Conservation (phyloP, 768 basidiomycete genomes). For the Mycena filopes region DNA sequence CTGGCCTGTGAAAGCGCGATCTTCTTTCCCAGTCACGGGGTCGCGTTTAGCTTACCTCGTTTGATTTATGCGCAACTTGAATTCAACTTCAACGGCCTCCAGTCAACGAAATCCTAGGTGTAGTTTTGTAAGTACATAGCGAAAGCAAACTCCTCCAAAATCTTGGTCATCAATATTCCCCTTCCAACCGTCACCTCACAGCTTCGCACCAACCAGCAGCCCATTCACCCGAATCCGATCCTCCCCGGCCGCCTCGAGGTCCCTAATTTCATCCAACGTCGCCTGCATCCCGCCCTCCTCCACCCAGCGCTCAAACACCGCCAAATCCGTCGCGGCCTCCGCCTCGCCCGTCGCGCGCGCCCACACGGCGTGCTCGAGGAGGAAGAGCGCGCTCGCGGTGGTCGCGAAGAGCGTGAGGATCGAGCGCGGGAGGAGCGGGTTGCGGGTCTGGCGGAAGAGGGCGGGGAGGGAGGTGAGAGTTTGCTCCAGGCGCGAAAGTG, state of each 20-base stretch:
- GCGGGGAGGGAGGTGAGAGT: conserved; percentile 53
- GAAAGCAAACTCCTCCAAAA: too few relatives aligned
- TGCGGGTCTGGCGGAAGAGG: conserved; percentile 51
- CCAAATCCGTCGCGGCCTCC: conserved; percentile 16
- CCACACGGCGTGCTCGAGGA: conserved; percentile 81
- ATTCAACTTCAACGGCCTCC: too few relatives aligned
- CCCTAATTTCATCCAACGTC: conserved; percentile 18
- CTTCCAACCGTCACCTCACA: too few relatives aligned
- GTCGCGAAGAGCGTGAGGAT: conserved; percentile 69
- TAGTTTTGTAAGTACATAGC: too few relatives aligned
- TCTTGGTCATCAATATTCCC: too few relatives aligned
- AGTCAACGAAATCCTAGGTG: too few relatives aligned
- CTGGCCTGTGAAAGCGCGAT: too few relatives aligned
- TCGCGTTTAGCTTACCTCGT: too few relatives aligned
- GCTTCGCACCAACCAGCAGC: conserved; percentile 24
- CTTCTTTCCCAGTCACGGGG: too few relatives aligned
- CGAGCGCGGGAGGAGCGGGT: conserved; percentile 62
- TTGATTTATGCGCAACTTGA: too few relatives aligned
- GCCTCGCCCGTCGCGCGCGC: conserved; percentile 41
- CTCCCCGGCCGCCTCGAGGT: conserved; percentile 20
- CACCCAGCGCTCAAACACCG: conserved; percentile 31
- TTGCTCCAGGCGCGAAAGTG: conserved; percentile 46
- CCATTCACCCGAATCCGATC: conserved; percentile 26
- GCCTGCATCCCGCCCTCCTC: conserved; percentile 26
- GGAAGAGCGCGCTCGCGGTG: conserved; percentile 56